phyloP scores from a whole-genome alignment of 2,329 filamentous ascomycete genomes.

The Biscogniauxia mediterranea region DNA sequence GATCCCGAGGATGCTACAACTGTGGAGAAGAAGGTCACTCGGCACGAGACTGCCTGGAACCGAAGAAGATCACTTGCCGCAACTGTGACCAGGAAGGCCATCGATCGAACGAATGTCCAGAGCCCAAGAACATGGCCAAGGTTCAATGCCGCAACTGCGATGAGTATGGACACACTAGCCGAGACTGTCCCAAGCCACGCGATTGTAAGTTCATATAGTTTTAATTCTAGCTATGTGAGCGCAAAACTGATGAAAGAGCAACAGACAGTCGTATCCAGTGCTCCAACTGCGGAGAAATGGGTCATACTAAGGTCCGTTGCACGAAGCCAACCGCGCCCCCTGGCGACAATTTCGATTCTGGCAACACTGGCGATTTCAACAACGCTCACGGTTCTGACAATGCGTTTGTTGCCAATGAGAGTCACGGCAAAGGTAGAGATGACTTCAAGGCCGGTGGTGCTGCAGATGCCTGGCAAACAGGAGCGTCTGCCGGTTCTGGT shows the following conservation, averaged over 20 bases:
- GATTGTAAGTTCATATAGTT: conserved; percentile 42
- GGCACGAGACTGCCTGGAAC: conserved; percentile 49
- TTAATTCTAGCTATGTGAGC: no score
- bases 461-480: background rate
- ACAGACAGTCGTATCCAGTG: conserved; percentile 56
- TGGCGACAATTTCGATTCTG: conserved; percentile 10
- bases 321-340: conserved; percentile 21
- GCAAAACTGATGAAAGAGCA: conserved; percentile 20
- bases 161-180: conserved; percentile 45
- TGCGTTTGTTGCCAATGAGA: conserved; percentile 7
- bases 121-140: conserved; percentile 41
- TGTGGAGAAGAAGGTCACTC: conserved; percentile 63
- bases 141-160: conserved; percentile 52
- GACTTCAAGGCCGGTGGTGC: background rate
- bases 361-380: conserved; percentile 10
- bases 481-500: conserved; percentile 4
- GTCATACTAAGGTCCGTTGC: conserved; percentile 43
- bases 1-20: conserved; percentile 55
- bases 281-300: conserved; percentile 52
- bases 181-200: conserved; percentile 54
- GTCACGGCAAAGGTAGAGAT: background rate
- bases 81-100: conserved; percentile 62
- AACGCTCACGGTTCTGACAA: conserved; percentile 8
- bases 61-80: conserved; percentile 52
- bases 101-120: conserved; percentile 59